Evolutionary conservation across 441 rosid genomes (phyloP).

Genomic region (Populus tomentosa): DNA sequence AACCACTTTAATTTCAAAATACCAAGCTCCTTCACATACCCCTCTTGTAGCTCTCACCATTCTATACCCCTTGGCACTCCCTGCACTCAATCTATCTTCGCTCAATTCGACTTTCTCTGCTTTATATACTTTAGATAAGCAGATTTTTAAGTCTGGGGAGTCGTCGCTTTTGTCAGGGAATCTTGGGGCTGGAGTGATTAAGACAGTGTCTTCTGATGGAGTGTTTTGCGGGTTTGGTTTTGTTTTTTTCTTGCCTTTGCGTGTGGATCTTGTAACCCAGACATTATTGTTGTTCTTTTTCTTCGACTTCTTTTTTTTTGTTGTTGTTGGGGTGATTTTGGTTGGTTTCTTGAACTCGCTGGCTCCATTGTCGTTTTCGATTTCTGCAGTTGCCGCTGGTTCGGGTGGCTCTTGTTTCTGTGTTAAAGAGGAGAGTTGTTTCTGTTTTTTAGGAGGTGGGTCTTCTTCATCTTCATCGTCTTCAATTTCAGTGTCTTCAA

Average conservation of each 20-base stretch:
- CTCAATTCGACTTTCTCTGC: slow-evolving; percentile 94
- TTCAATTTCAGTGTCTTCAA: slow-evolving; percentile 26
- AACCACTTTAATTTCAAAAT: slow-evolving; percentile 77
- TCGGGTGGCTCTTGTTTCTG: slow-evolving; percentile 17
- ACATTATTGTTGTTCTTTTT: slow-evolving; percentile 75
- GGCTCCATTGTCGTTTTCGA: neutral
- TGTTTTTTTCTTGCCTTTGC: slow-evolving; percentile 88
- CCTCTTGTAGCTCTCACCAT: slow-evolving; percentile 98
- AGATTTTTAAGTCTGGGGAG: slow-evolving; percentile 55
- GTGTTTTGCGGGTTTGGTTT: slow-evolving; percentile 54
- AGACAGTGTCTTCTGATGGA: slow-evolving; percentile 59
- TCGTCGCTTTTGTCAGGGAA: slow-evolving; percentile 81
- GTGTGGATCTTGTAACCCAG: slow-evolving; percentile 78
- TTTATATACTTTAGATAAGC: slow-evolving; percentile 84
- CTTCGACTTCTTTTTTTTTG: slow-evolving; percentile 76
- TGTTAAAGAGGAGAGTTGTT: slow-evolving; percentile 31
- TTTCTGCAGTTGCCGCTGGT: slow-evolving; percentile 11
- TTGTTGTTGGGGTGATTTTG: slow-evolving; percentile 2
- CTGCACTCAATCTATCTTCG: slow-evolving; percentile 81
- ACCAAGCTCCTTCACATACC: slow-evolving; percentile 93
- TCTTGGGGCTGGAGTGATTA: slow-evolving; percentile 74
- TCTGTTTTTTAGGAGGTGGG: slow-evolving; percentile 62
- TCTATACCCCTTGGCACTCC: slow-evolving; percentile 86
- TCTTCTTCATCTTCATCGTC: slow-evolving; percentile 59
- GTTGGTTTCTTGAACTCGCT: slow-evolving; percentile 13